A percentile compares a stretch with the other conserved stretches of the same genome.
These are phyloP conservation scores for Kuraishia ogatae DNA, from an alignment of 805 yeast species.

Conservation along the genomic window DNA sequence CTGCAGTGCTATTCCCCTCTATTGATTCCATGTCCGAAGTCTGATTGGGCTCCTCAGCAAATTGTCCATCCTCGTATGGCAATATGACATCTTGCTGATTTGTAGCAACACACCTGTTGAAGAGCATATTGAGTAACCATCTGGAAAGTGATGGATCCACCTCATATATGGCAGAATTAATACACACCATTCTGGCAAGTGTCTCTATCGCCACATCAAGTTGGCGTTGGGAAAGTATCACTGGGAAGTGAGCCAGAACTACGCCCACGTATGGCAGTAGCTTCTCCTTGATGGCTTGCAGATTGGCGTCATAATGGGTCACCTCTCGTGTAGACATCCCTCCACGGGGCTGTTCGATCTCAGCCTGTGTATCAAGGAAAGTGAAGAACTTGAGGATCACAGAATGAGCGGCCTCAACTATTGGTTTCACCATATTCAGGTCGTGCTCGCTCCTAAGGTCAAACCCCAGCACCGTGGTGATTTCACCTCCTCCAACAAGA, in stretches of 20 bases:
- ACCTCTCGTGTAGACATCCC: background rate
- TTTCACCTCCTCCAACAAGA: slow-evolving; percentile 11
- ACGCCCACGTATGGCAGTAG: slow-evolving; percentile 34
- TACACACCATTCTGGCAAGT: slow-evolving; percentile 34
- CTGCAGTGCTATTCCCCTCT: too few species aligned
- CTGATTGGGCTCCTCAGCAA: background rate
- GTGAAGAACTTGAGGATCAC: slow-evolving; percentile 31
- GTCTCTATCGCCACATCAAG: slow-evolving; percentile 49
- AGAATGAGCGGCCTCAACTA: slow-evolving; percentile 60
- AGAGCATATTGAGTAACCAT: slow-evolving; percentile 33
- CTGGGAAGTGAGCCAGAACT: slow-evolving; percentile 49
- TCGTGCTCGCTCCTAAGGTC: slow-evolving; percentile 5
- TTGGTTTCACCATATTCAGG: slow-evolving; percentile 14
- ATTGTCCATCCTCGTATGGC: slow-evolving; percentile 19
- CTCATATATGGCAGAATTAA: slow-evolving; percentile 24
- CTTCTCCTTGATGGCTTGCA: slow-evolving; percentile 8
- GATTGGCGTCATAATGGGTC: slow-evolving; percentile 9
- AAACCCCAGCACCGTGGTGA: background rate
- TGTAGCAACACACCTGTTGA: slow-evolving; percentile 25
- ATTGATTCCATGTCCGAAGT: too few species aligned
- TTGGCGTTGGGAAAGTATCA: slow-evolving; percentile 42
- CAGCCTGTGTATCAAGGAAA: slow-evolving; percentile 11
- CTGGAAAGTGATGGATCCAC: slow-evolving; percentile 18
- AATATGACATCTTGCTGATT: background rate
- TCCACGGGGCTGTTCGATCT: background rate